Percentiles rank a stretch among this genome's conserved stretches.
These are phyloP conservation scores for Astragalus membranaceus DNA, from an alignment of 306 rosid genomes.

Conservation along the genomic window DNA sequence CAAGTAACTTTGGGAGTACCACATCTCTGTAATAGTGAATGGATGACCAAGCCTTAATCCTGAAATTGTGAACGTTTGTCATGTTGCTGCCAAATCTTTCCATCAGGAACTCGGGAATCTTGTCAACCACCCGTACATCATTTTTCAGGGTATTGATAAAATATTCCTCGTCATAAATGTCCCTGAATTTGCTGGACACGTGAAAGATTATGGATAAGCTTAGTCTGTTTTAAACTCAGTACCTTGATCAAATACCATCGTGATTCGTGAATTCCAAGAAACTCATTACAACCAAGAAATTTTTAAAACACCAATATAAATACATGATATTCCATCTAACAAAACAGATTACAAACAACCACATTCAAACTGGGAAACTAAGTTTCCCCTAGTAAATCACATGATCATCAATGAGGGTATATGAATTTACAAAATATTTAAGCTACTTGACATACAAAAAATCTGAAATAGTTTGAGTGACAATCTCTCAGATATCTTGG, in stretches of 20 bases:
- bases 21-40: constrained; percentile 69
- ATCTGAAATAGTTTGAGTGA: not conserved
- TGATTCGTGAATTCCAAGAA: not conserved
- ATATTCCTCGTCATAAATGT: constrained; percentile 84
- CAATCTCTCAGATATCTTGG: not conserved
- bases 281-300: not conserved
- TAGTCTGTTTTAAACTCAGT: constrained; percentile 10
- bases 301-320: not conserved
- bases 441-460: not conserved
- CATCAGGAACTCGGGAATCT: constrained; percentile 81
- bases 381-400: not conserved
- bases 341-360: not conserved
- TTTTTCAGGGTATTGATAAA: constrained; percentile 58
- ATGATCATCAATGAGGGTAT: not conserved
- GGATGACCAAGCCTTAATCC: constrained; percentile 92
- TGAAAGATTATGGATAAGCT: constrained; percentile 29
- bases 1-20: constrained; percentile 88
- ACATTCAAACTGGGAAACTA: not conserved
- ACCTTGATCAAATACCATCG: not conserved
- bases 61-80: constrained; percentile 93
- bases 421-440: not conserved
- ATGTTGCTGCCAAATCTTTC: constrained; percentile 92
- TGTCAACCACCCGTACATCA: constrained; percentile 78
- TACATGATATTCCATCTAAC: constrained; percentile 10
- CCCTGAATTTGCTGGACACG: constrained; percentile 76